Conservation (phyloP, 1,284 basidiomycete species). For the Boletellus dicymbophilus region DNA sequence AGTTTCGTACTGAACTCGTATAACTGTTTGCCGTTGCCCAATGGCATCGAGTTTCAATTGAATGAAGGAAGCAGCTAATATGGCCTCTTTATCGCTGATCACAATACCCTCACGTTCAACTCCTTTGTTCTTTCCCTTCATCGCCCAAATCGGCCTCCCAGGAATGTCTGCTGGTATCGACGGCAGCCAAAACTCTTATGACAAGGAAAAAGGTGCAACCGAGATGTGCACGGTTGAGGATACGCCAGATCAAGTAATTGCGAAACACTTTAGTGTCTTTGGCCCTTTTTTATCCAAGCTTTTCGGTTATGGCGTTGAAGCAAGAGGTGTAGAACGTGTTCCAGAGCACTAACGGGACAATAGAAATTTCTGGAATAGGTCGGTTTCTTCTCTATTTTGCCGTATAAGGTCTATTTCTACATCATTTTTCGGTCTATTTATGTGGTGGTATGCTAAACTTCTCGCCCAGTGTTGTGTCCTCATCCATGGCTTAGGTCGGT, state of each 20-base stretch:
- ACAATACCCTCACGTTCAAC: neutral
- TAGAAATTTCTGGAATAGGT: slow-evolving; percentile 54
- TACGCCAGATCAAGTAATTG: slow-evolving; percentile 36
- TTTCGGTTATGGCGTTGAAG: slow-evolving; percentile 49
- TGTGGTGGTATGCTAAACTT: slow-evolving; percentile 46
- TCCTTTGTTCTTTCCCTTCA: neutral
- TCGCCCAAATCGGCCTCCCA: no score
- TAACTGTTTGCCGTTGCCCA: no score
- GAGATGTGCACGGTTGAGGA: slow-evolving; percentile 13
- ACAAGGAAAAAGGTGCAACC: slow-evolving; percentile 23
- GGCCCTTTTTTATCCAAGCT: slow-evolving; percentile 41
- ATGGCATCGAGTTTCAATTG: no score
- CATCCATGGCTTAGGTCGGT: slow-evolving; percentile 40
- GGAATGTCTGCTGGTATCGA: no score
- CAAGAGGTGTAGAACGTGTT: slow-evolving; percentile 52
- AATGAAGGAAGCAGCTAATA: neutral
- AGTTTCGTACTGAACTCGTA: no score
- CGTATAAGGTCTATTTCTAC: no score
- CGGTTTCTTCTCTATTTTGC: slow-evolving; percentile 8
- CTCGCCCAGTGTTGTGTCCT: neutral
- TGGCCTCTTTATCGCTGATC: neutral
- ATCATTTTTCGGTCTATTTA: no score
- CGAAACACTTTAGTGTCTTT: slow-evolving; percentile 38
- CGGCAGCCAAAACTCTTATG: slow-evolving; percentile 4
- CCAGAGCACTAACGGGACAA: slow-evolving; percentile 48